Evolutionary conservation across 2,329 filamentous ascomycete genomes (phyloP).

Genomic region (Aspergillus alliaceus): DNA sequence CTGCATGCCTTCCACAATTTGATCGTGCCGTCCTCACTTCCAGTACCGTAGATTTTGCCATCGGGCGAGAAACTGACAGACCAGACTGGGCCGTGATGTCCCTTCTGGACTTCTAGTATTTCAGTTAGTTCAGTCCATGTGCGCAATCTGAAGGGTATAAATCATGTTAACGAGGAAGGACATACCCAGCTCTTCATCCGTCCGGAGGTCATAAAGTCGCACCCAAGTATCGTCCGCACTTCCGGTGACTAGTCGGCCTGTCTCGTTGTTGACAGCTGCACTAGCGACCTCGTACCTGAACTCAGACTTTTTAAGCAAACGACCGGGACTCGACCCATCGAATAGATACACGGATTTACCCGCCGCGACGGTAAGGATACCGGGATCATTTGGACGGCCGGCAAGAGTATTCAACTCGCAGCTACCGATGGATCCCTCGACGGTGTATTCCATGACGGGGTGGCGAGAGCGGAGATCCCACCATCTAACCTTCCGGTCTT

Average conservation of each 20-base stretch:
- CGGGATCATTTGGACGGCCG: conserved; percentile 60
- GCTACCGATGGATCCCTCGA: conserved; percentile 84
- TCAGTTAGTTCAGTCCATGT: not conserved
- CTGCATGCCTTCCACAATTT: conserved; percentile 78
- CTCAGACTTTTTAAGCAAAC: conserved; percentile 73
- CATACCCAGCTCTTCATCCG: conserved; percentile 71
- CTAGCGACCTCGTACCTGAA: conserved; percentile 86
- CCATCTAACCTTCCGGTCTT: conserved; percentile 91
- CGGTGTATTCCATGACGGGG: conserved; percentile 71
- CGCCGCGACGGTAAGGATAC: conserved; percentile 85
- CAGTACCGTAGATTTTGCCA: conserved; percentile 92
- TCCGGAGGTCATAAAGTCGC: conserved; percentile 87
- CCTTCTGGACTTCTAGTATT: conserved; percentile 81
- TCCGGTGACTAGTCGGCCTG: conserved; percentile 83
- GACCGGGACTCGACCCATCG: conserved; percentile 69
- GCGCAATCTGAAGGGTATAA: not conserved
- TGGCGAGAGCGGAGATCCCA: conserved; percentile 80
- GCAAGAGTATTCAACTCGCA: conserved; percentile 81
- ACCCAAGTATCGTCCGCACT: conserved; percentile 94
- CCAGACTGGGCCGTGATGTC: conserved; percentile 97
- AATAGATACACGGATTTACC: conserved; percentile 94
- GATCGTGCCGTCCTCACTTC: conserved; percentile 95
- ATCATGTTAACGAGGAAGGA: not conserved
- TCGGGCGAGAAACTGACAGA: conserved; percentile 93
- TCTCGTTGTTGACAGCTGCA: conserved; percentile 80